These are phyloP conservation scores for Aureobasidium sp. DNA, from an alignment of 2,329 filamentous ascomycete species.

Conservation along the genomic window DNA sequence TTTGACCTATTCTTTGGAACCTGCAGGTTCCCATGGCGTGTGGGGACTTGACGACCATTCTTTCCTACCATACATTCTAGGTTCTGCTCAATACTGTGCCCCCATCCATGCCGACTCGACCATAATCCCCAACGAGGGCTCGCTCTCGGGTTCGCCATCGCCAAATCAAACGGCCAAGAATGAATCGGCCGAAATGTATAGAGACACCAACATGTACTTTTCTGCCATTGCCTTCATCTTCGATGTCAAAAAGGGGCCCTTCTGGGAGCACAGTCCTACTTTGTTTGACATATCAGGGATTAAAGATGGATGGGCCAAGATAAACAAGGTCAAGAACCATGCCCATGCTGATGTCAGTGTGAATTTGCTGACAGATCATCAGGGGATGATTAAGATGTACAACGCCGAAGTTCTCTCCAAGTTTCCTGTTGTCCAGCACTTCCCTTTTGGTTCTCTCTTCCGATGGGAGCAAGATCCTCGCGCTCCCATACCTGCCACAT, in stretches of 20 bases:
- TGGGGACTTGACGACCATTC: slow-evolving; percentile 99
- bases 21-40: slow-evolving; percentile 91
- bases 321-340: slow-evolving; percentile 52
- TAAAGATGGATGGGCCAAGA: slow-evolving; percentile 86
- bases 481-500: slow-evolving; percentile 21
- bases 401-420: slow-evolving; percentile 93
- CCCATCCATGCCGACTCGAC: slow-evolving; percentile 32
- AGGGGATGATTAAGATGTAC: slow-evolving; percentile 99
- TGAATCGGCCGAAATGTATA: slow-evolving; percentile 31
- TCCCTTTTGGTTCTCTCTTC: slow-evolving; percentile 43
- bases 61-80: slow-evolving; percentile 90
- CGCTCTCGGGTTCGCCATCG: slow-evolving; percentile 57
- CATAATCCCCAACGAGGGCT: slow-evolving; percentile 62
- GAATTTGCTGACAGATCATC: background rate
- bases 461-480: slow-evolving; percentile 37
- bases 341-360: background rate
- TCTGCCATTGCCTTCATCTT: slow-evolving; percentile 94
- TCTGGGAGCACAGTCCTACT: slow-evolving; percentile 90
- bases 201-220: slow-evolving; percentile 65
- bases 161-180: slow-evolving; percentile 54
- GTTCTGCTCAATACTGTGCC: slow-evolving; percentile 79
- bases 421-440: slow-evolving; percentile 98
- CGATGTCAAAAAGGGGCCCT: slow-evolving; percentile 91
- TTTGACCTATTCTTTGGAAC: slow-evolving; percentile 83
- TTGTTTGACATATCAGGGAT: slow-evolving; percentile 92